phyloP scores from a whole-genome alignment of 768 basidiomycete species.

The Clitopilus hobsonii region DNA sequence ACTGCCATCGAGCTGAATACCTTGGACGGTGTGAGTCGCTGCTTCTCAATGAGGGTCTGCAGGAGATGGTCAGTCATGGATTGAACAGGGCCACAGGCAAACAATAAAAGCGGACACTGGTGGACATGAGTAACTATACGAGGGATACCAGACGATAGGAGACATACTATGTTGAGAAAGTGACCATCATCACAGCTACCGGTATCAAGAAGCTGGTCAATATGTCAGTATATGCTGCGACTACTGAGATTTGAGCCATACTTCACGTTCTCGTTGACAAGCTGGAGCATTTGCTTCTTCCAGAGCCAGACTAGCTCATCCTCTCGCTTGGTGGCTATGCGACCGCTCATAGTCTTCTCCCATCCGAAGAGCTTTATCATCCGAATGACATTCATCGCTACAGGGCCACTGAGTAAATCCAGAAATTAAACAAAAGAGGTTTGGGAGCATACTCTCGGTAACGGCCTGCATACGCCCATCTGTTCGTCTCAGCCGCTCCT shows the following conservation, averaged over 20 bases:
- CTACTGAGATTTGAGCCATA: too few relatives aligned
- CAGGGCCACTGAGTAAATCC: conserved; percentile 17
- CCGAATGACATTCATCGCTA: conserved; percentile 52
- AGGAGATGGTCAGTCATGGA: conserved; percentile 10
- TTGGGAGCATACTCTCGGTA: conserved; percentile 45
- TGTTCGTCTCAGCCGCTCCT: conserved; percentile 42
- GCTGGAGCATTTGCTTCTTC: conserved; percentile 45
- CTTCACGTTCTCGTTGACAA: conserved; percentile 41
- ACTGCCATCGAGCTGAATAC: conserved; percentile 54
- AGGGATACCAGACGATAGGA: conserved; percentile 1
- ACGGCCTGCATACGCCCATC: conserved; percentile 60
- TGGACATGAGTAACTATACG: neutral
- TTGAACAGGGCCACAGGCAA: neutral
- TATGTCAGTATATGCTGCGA: neutral
- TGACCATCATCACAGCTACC: conserved; percentile 58
- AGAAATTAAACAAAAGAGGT: conserved; percentile 19
- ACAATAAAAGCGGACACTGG: neutral
- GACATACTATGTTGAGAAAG: conserved; percentile 55
- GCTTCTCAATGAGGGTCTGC: conserved; percentile 33
- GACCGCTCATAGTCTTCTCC: conserved; percentile 50
- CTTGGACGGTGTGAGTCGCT: conserved; percentile 33
- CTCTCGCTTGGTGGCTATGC: conserved; percentile 52
- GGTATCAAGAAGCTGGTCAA: conserved; percentile 46
- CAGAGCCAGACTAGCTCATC: conserved; percentile 54
- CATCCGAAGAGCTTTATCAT: conserved; percentile 74